Conservation (phyloP, 768 basidiomycete genomes). For the Fibroporia radiculosa region DNA sequence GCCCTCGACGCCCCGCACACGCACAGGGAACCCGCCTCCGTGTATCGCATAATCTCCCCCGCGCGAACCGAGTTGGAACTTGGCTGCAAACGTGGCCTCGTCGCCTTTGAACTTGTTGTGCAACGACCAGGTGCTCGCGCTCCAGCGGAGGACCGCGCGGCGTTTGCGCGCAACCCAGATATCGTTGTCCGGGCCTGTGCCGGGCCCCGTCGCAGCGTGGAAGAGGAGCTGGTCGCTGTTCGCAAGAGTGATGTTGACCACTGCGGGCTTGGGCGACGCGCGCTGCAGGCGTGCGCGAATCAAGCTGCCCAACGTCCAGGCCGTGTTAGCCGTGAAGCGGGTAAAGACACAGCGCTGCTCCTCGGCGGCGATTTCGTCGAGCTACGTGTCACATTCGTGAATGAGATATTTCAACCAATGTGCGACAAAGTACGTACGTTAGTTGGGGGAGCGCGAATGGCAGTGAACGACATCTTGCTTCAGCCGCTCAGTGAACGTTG, state of each 20-base stretch:
- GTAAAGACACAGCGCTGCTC: conserved; percentile 13
- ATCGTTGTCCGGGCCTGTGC: conserved; percentile 17
- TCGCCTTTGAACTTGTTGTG: conserved; percentile 13
- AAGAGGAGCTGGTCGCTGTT: conserved; percentile 16
- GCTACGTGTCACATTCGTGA: conserved; percentile 2
- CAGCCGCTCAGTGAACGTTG: not conserved
- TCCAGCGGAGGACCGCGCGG: conserved; percentile 16
- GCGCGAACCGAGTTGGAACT: conserved; percentile 15
- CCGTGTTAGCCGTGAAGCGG: conserved; percentile 16
- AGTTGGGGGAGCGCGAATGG: conserved; percentile 3
- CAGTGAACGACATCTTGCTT: conserved; percentile 1
- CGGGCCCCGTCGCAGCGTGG: conserved; percentile 14
- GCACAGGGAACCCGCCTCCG: conserved; percentile 16
- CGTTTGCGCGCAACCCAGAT: conserved; percentile 18
- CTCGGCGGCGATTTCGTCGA: conserved; percentile 9
- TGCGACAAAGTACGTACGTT: not conserved
- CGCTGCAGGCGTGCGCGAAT: conserved; percentile 12
- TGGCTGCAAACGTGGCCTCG: conserved; percentile 13
- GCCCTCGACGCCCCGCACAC: conserved; percentile 14
- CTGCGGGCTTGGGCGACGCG: conserved; percentile 12
- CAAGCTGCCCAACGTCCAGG: conserved; percentile 15
- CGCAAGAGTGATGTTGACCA: conserved; percentile 18
- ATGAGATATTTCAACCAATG: too few relatives aligned
- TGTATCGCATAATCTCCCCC: conserved; percentile 17
- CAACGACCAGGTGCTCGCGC: conserved; percentile 13